Base-by-base conservation (phyloP, 495 filamentous ascomycete genomes). In the Hypoxylon rickii region DNA sequence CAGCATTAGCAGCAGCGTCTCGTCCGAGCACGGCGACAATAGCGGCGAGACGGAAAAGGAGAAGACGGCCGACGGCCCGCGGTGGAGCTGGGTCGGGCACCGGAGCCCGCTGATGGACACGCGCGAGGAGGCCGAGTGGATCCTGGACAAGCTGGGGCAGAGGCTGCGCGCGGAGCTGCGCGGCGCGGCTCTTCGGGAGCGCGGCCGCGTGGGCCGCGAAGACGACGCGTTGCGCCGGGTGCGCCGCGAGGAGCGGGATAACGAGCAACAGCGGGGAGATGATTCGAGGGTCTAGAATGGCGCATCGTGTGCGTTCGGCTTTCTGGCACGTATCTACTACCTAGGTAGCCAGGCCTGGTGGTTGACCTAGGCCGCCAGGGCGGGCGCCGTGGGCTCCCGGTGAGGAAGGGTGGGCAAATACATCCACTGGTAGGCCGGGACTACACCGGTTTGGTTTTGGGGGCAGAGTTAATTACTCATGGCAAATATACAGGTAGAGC, bases 81-180 rank as follows among this genome's bases (percentile, higher is more conserved):
- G 73, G 41, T 92, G 90, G 89, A 89, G 85, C 36, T 96, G 91
- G 91, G 73, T 95, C 6, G 86, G 86, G 5, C 76, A 82, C 42
- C 73, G 79, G 13, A 88, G 83, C 56, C 90, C 90, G 7, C 69
- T 95, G 38, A 84, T 95, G 78, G 86, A 87, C 3, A 78, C 78
- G 6, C 83, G 85, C 58, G 81, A 76, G 44, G 91, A 96, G 67
- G 76, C 89, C 7, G 84, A 92, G 67, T 96, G 91, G 91, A 80
- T 96, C 20, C 65, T 96, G 18, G 83, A 86, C 58, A 78, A 79
- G 58, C 67, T 91, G 47, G 79, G 78, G 33, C 70, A 74, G 44
- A 77, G 70, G 48, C 56, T 91, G 50, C 74, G 79, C 16, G 70
- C 75, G 22, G 82, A 83, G 67, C 66, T 88, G 51, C 75, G 70